Evolutionary conservation across 768 basidiomycete species (phyloP), one percentile per base, ranked within the genome.

Genomic region (Kwoniella dendrophila): DNA sequence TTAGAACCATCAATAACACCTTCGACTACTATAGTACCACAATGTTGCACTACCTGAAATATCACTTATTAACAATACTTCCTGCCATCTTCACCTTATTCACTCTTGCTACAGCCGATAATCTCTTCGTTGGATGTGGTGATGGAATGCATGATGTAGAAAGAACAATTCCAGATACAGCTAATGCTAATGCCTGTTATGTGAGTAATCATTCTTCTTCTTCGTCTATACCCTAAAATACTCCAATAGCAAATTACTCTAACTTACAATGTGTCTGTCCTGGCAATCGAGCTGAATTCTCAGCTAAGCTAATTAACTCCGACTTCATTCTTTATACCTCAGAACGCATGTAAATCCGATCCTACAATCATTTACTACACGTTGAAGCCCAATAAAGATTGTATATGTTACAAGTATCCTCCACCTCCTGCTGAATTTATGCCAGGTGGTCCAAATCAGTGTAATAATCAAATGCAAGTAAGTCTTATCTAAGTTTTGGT

Each of bases 331-430:
- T 2, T 41, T 34, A 12, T 20, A 16, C 38, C 20, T 40, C 38
- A 58, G 56, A 45, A 58, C 29, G 29, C 34, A 8, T 58, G 56
- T 14, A 33, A 20, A 32, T n/a, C 6, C 26, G 24, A 20, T 34
- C 27, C 7, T 58, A 58, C 56, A 58, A 44, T 58, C 49, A n/a
- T n/a, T n/a, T n/a, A 58, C 16, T 58, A 58, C 34, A 58, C 56
- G 14, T 30, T 30, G 22, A 48, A 34, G 12, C 33, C 43, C 8
- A 24, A n/a, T 2, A 45, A 33, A 30, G 45, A 32, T 14, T 58
- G 56, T 40, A 33, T 29, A 36, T 58, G 56, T 58, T 58, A 58
- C 45, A 22, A 20, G 11, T 58, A 58, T 36, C 56, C 56, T 11
- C 56, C 56, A n/a, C 45, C 56, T 36, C 45, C 47, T 36, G 56